Evolutionary conservation across 148 eudicot genomes (phyloP).

Genomic region (Suaeda aralocaspica): DNA sequence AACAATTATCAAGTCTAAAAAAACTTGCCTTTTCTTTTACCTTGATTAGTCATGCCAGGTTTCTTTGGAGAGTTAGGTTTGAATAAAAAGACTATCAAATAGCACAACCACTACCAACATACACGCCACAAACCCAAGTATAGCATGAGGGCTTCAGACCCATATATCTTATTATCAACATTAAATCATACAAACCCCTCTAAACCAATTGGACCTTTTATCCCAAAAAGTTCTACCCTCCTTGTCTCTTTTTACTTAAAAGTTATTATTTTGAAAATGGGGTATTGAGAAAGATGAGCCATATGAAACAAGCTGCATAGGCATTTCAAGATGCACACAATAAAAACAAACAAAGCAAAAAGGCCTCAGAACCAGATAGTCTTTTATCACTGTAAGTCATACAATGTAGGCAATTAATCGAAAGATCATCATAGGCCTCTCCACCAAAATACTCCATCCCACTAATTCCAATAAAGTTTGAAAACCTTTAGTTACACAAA

Average conservation of each 20-base stretch:
- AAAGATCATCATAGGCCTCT: conserved; percentile 25
- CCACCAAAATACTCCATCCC: not conserved
- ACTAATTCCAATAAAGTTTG: not conserved
- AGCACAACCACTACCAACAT: not conserved
- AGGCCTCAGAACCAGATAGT: conserved; percentile 18
- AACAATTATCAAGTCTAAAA: not conserved
- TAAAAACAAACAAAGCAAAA: not conserved
- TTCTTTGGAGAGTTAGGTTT: not conserved
- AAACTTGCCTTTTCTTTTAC: too few species aligned
- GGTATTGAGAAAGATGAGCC: not conserved
- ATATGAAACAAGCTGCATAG: not conserved
- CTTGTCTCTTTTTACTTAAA: not conserved
- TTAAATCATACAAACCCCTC: not conserved
- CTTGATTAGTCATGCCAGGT: not conserved
- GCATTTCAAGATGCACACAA: not conserved
- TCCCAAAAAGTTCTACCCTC: not conserved
- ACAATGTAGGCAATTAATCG: conserved; percentile 19
- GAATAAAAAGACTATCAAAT: too few species aligned
- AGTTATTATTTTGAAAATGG: not conserved
- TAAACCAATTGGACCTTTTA: not conserved
- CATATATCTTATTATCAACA: not conserved
- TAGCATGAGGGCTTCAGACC: not conserved
- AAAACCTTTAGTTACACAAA: not conserved
- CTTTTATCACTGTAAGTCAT: conserved; percentile 11
- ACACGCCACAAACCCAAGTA: not conserved